These are phyloP conservation scores for Neonothopanus nambi DNA, from an alignment of 1,284 basidiomycete species.

Conservation along the genomic window DNA sequence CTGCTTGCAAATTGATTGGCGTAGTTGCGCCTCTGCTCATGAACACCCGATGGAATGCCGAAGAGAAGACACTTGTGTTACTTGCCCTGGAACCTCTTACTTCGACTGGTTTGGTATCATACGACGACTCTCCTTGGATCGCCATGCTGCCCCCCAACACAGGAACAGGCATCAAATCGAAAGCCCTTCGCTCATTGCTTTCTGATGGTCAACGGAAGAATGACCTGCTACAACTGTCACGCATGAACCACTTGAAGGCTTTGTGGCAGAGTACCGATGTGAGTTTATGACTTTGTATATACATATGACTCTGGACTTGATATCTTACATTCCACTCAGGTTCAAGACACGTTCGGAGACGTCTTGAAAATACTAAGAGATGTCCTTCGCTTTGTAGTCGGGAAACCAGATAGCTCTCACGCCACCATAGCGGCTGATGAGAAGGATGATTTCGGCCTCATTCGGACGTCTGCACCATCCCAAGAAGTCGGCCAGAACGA, in stretches of 20 bases:
- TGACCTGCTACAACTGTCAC: conserved; percentile 17
- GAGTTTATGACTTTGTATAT: conserved; percentile 26
- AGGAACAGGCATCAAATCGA: conserved; percentile 66
- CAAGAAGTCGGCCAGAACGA: conserved; percentile 31
- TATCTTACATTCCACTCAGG: conserved; percentile 10
- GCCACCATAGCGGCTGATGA: conserved; percentile 27
- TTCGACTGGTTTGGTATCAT: conserved; percentile 25
- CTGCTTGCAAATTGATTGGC: conserved; percentile 56
- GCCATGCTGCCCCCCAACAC: conserved; percentile 62
- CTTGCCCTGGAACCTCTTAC: conserved; percentile 67
- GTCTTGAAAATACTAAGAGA: conserved; percentile 2
- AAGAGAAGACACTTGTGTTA: conserved; percentile 64
- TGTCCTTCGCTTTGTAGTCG: conserved; percentile 29
- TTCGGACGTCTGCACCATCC: conserved; percentile 42
- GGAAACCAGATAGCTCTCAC: conserved; percentile 13
- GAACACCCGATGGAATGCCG: conserved; percentile 51
- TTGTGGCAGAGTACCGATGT: conserved; percentile 71
- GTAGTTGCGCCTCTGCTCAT: conserved; percentile 44
- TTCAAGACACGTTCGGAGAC: conserved; percentile 5
- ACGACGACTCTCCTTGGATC: conserved; percentile 42
- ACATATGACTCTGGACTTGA: not conserved
- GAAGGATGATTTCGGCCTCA: conserved; percentile 65
- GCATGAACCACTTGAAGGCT: conserved; percentile 43
- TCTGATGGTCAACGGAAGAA: conserved; percentile 1
- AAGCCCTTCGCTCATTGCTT: conserved; percentile 44